phyloP scores from a whole-genome alignment of 2,329 filamentous ascomycete species.

The Pseudogymnoascus pannorum region DNA sequence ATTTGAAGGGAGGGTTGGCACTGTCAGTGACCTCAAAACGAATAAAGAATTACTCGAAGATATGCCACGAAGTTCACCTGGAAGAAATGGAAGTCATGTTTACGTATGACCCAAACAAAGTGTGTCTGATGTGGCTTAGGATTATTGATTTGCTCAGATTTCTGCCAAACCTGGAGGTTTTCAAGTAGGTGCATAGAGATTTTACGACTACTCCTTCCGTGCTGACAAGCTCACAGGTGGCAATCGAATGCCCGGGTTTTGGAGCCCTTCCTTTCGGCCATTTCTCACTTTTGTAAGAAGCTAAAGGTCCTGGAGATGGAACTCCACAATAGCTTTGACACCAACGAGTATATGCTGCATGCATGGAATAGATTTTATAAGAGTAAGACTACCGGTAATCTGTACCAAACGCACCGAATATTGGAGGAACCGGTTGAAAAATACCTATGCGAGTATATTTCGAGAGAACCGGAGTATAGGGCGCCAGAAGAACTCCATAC shows the following conservation, averaged over 20 bases:
- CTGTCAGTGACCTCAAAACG: neutral
- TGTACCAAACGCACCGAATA: neutral
- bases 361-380: conserved; percentile 1
- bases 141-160: neutral
- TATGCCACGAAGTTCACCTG: neutral
- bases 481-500: neutral
- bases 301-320: neutral
- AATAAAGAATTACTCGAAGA: neutral
- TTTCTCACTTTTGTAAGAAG: neutral
- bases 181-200: neutral
- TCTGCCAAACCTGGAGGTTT: neutral
- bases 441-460: neutral
- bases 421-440: neutral
- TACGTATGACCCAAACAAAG: neutral
- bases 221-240: neutral
- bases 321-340: neutral
- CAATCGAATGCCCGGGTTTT: neutral
- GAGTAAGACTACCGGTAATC: neutral
- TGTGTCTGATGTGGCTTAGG: conserved; percentile 1
- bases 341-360: neutral
- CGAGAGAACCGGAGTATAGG: neutral
- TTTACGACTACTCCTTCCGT: neutral
- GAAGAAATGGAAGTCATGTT: neutral
- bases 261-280: neutral
- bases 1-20: neutral